phyloP scores from a whole-genome alignment of 176 grass and related monocot genomes.

The Eragrostis curvula region DNA sequence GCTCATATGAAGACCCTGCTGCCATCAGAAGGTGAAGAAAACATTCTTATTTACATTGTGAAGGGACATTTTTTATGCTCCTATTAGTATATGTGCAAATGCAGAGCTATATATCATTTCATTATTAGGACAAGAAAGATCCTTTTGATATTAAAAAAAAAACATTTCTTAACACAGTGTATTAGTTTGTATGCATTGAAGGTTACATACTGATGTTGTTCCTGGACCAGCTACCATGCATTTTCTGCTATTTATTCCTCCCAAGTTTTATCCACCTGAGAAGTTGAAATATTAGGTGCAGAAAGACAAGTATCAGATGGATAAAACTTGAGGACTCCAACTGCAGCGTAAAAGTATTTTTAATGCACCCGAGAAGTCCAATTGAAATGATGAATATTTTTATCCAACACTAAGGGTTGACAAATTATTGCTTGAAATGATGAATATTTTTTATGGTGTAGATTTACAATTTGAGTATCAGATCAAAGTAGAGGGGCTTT shows the following conservation, averaged over 20 bases:
- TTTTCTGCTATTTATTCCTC: slow-evolving; percentile 29
- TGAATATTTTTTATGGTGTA: slow-evolving; percentile 1
- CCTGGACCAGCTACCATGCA: slow-evolving; percentile 8
- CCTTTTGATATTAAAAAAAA: slow-evolving; percentile 21
- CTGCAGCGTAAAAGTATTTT: too few species aligned
- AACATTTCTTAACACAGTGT: background rate
- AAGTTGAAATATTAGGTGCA: slow-evolving; percentile 8
- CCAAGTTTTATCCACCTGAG: background rate
- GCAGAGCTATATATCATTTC: background rate
- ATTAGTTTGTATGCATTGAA: slow-evolving; percentile 20
- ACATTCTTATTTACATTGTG: slow-evolving; percentile 19
- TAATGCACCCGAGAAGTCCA: too few species aligned
- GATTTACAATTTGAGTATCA: slow-evolving; percentile 5
- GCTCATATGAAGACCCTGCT: slow-evolving; percentile 67
- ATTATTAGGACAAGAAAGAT: background rate
- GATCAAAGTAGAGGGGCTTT: slow-evolving; percentile 11
- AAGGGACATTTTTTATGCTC: background rate
- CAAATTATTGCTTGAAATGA: background rate
- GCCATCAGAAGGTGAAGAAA: slow-evolving; percentile 82
- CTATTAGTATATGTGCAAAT: background rate
- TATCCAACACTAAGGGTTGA: background rate
- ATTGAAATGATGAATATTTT: too few species aligned
- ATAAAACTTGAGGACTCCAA: too few species aligned
- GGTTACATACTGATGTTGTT: background rate
- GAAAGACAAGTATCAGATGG: background rate